Base-by-base conservation (phyloP, 164 flowering plant species). In the Pachysandra terminalis region DNA sequence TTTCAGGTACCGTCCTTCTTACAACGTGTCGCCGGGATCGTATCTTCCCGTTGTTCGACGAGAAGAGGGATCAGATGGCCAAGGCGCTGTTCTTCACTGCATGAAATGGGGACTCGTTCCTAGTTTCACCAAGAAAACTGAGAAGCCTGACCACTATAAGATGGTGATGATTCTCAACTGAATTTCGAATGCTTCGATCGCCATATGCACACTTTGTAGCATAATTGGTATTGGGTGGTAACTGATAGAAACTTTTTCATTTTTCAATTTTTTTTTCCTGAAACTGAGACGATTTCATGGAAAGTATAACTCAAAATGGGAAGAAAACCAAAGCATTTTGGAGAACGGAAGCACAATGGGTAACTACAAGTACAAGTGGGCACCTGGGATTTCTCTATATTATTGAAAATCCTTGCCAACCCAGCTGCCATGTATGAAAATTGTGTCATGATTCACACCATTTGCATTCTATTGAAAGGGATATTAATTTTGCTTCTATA, bases 31-130 rank as follows among this genome's bases (percentile, higher is more conserved):
- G 0, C 99, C 99, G 53, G 97, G 97, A 12, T 73, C 77, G 8
- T 67, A 83, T 67, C 9, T 96, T 64, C 96, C 99, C 13, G 96
- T 96, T 49, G 73, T 96, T 58, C 85, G 91, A 12, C 78, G 84
- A 73, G 92, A 78, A 6, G 83, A 75, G 15, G 86, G 74, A 5
- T 65, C 81, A 0, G 85, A 52, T 49, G 72, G 73, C 40, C 68
- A 78, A 7, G 91, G 77, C n/a, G 72, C 67, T 41, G 86, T 78
- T 56, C 53, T 93, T 57, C 93, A 96, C 32, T 93, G 95, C 73
- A 96, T 96, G 98, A 90, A 84, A 73, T 96, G 99, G 98, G 98
- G 98, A 16, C 83, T 96, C 6, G 67, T 96, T 74, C 98, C 99
- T 10, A 90, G 98, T 76, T 95, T 95, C 81, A 90, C 96, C 24